Conservation (phyloP, 768 basidiomycete species). For the Mycena olivaceomarginata region DNA sequence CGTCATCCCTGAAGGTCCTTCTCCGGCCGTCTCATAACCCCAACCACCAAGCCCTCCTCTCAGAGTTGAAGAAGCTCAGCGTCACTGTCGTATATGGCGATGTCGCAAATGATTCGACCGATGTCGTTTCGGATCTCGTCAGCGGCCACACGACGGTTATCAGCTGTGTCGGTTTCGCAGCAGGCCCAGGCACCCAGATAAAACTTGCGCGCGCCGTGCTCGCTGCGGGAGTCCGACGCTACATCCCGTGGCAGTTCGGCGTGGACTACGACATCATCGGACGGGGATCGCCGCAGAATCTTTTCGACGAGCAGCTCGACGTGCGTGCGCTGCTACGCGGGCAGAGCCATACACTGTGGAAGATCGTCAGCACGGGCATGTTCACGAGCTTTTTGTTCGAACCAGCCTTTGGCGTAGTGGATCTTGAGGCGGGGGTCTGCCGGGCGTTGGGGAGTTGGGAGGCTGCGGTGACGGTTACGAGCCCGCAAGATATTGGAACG, state of each 20-base stretch:
- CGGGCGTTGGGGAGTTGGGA: slow-evolving; percentile 48
- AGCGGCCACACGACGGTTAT: slow-evolving; percentile 47
- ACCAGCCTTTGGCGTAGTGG: slow-evolving; percentile 52
- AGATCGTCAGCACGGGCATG: slow-evolving; percentile 46
- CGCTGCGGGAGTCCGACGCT: slow-evolving; percentile 48
- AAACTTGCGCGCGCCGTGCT: slow-evolving; percentile 53
- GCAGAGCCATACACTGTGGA: slow-evolving; percentile 51
- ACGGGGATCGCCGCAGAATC: slow-evolving; percentile 49
- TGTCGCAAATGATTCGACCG: slow-evolving; percentile 33
- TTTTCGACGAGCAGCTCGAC: slow-evolving; percentile 59
- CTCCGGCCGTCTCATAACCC: slow-evolving; percentile 43
- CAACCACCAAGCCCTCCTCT: slow-evolving; percentile 31
- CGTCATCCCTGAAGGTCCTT: slow-evolving; percentile 35
- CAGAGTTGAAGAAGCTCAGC: slow-evolving; percentile 34
- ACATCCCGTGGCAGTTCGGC: slow-evolving; percentile 60
- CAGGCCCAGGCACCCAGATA: slow-evolving; percentile 50
- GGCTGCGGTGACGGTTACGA: slow-evolving; percentile 51
- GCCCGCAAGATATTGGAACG: slow-evolving; percentile 52
- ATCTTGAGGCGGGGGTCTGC: slow-evolving; percentile 42
- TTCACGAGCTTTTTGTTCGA: slow-evolving; percentile 48
- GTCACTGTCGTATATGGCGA: slow-evolving; percentile 46
- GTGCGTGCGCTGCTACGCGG: slow-evolving; percentile 54
- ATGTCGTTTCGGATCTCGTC: slow-evolving; percentile 44
- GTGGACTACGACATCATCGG: slow-evolving; percentile 59
- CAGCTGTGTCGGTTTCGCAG: slow-evolving; percentile 50